Evolutionary conservation across 1,284 basidiomycete genomes (phyloP), one percentile per base, ranked within the genome.

Genomic region (Phenoliferia sp.): DNA sequence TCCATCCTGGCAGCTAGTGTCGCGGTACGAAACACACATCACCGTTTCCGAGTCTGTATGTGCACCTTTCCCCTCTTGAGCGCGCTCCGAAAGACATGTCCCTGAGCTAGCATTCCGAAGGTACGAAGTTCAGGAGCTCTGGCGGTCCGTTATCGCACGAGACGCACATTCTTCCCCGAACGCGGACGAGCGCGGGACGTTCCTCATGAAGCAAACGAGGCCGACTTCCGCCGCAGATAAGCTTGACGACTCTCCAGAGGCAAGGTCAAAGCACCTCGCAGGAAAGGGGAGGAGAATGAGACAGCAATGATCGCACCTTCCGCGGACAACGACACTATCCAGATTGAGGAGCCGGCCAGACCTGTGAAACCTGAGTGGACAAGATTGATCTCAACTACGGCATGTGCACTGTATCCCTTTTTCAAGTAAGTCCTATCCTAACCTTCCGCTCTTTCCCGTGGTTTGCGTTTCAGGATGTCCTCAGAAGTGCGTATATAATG

Each of bases 331-430:
- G 81, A 83, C 60, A 78, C 80, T 0, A 76, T 76, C 4, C 78
- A 80, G 2, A 80, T 86, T 17, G 84, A 84, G 0, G 84, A 86
- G 70, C 84, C 85, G 0, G 80, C 82, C 10, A 84, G 85, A 74
- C 79, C 86, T 19, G 80, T 86, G 33, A 77, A 72, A 29, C 79
- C 79, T 79, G 77, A 54, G 83, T 85, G 7, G 85, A 86, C 73
- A 84, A 83, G 0, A 78, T 86, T 26, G 85, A 86, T 75, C 76
- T 86, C 35, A 86, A 86, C 73, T 85, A 84, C 69, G 82, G 82
- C 76, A 73, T 16, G 64, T 55, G n/a, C n/a, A n/a, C 10, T 16
- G 28, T 36, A 12, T 34, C 33, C 31, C 48, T 26, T 28, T 3
- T 28, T 1, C 5, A 17, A 28, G 3, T 34, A 0, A 15, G 10